These are phyloP conservation scores for Calonectria multiphialidica DNA, from an alignment of 2,329 filamentous ascomycete genomes.

Conservation along the genomic window DNA sequence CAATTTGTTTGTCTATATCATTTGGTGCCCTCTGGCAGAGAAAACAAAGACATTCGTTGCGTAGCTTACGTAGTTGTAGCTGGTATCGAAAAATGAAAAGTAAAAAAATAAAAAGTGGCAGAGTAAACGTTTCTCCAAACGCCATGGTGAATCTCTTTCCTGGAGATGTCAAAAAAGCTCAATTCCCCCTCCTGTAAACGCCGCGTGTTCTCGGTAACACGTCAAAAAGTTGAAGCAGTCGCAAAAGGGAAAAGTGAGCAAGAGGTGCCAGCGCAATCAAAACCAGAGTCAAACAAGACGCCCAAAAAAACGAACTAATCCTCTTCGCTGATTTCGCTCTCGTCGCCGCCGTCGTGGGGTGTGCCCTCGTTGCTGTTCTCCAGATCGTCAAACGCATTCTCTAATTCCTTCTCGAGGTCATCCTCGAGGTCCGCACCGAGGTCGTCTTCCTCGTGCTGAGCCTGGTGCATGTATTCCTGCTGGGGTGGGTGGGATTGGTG, in stretches of 20 bases:
- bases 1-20: slow-evolving; percentile 11
- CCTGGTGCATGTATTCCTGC: slow-evolving; percentile 44
- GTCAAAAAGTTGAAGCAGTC: not conserved
- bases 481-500: slow-evolving; percentile 45
- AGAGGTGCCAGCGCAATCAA: not conserved
- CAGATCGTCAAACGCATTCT: slow-evolving; percentile 64
- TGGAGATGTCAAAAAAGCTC: slow-evolving; percentile 9
- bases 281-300: not conserved
- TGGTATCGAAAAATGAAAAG: slow-evolving; percentile 19
- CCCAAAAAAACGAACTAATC: slow-evolving; percentile 56
- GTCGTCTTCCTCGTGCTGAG: slow-evolving; percentile 44
- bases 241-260: not conserved
- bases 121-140: slow-evolving; percentile 12
- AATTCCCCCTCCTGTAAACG: slow-evolving; percentile 9
- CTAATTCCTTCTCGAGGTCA: slow-evolving; percentile 64
- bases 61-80: slow-evolving; percentile 13
- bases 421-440: slow-evolving; percentile 49
- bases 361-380: slow-evolving; percentile 65
- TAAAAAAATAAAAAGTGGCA: not conserved
- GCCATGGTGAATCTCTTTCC: slow-evolving; percentile 18
- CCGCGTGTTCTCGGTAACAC: slow-evolving; percentile 9
- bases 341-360: slow-evolving; percentile 60
- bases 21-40: not conserved
- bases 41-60: slow-evolving; percentile 5
- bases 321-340: slow-evolving; percentile 77